These are phyloP conservation scores for Trichophyton equinum DNA, from an alignment of 2,329 filamentous ascomycete genomes.

Conservation along the genomic window DNA sequence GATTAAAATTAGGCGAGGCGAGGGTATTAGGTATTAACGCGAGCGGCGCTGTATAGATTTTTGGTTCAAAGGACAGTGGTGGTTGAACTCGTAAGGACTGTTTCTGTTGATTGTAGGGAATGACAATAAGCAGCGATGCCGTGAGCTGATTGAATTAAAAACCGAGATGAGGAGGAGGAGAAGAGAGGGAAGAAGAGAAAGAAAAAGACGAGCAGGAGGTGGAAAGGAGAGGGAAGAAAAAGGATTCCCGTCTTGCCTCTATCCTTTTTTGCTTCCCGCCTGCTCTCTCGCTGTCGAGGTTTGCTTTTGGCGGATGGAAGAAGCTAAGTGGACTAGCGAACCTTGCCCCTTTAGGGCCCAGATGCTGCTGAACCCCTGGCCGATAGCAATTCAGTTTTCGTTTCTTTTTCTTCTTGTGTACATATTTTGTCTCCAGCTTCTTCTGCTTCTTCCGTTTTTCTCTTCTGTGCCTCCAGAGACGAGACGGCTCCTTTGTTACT, in stretches of 20 bases:
- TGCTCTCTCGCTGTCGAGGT: background rate
- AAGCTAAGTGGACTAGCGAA: background rate
- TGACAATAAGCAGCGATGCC: background rate
- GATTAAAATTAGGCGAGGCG: background rate
- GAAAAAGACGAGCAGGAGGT: slow-evolving; percentile 1
- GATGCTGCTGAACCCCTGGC: background rate
- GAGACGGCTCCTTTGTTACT: background rate
- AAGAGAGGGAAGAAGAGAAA: background rate
- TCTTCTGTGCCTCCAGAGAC: background rate
- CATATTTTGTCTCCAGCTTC: background rate
- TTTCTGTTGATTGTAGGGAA: background rate
- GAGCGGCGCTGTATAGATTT: background rate
- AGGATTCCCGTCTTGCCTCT: background rate
- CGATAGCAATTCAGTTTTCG: background rate
- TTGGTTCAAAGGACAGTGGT: background rate
- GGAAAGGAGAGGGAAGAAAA: slow-evolving; percentile 1
- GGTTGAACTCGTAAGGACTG: slow-evolving; percentile 7
- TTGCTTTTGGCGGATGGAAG: background rate
- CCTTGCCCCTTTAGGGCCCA: background rate
- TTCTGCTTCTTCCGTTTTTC: background rate
- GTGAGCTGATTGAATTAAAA: background rate
- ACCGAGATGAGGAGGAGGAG: background rate
- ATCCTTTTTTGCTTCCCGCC: background rate
- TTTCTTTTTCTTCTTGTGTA: background rate
- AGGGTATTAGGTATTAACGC: slow-evolving; percentile 1